Conservation (phyloP, 345 rosid species). For the Pseudoturritis turrita region DNA sequence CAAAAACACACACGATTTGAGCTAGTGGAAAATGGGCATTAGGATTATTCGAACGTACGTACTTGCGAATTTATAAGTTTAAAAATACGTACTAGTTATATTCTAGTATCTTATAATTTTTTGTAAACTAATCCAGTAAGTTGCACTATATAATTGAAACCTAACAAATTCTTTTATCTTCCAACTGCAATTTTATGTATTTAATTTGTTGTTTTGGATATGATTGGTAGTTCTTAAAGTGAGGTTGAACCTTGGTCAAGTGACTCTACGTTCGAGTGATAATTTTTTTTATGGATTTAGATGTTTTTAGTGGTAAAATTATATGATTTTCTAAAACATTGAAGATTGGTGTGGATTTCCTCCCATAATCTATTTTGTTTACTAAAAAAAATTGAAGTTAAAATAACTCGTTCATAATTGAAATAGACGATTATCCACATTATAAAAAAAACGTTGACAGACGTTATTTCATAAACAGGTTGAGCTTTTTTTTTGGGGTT, state of each 20-base stretch:
- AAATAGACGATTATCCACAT: too few relatives aligned
- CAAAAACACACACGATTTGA: constrained; percentile 3
- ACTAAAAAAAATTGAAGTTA: too few relatives aligned
- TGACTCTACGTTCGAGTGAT: not conserved
- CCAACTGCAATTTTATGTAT: not conserved
- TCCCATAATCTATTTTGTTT: too few relatives aligned
- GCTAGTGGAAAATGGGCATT: constrained; percentile 10
- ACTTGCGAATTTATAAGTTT: constrained; percentile 10
- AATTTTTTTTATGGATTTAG: too few relatives aligned
- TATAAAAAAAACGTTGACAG: too few relatives aligned
- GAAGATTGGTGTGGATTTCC: too few relatives aligned
- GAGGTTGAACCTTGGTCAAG: not conserved
- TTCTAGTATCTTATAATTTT: not conserved
- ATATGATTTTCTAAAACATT: too few relatives aligned
- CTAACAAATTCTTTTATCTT: not conserved
- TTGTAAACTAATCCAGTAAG: not conserved
- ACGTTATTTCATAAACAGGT: too few relatives aligned
- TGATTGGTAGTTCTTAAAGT: not conserved
- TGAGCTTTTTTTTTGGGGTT: too few relatives aligned
- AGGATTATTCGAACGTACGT: constrained; percentile 27
- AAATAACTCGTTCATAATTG: too few relatives aligned
- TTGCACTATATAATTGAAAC: not conserved
- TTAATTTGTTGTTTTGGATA: not conserved
- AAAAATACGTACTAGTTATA: not conserved
- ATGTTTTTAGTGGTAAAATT: too few relatives aligned